These are phyloP conservation scores for Volutella citrinella DNA, from an alignment of 2,329 filamentous ascomycete genomes.

Conservation along the genomic window DNA sequence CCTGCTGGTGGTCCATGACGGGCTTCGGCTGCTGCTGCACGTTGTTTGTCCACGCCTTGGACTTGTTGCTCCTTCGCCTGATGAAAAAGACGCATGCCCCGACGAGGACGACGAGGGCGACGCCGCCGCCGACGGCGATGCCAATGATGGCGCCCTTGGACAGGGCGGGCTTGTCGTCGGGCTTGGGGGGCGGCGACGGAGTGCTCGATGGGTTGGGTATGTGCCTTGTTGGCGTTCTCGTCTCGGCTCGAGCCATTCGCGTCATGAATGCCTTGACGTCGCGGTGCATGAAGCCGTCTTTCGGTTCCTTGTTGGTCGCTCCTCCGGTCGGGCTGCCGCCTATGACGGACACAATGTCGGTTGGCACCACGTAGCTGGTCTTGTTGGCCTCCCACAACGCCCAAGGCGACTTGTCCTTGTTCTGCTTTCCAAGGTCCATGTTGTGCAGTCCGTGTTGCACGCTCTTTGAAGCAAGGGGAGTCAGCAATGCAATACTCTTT, in stretches of 20 bases:
- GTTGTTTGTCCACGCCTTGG: constrained; percentile 10
- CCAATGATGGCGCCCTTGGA: constrained; percentile 42
- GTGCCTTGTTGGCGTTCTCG: constrained; percentile 49
- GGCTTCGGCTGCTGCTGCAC: constrained; percentile 21
- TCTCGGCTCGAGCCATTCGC: constrained; percentile 42
- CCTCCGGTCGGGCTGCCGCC: constrained; percentile 49
- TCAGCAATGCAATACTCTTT: too few relatives aligned
- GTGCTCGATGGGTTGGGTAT: constrained; percentile 23
- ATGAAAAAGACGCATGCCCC: constrained; percentile 31
- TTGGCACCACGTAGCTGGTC: constrained; percentile 50
- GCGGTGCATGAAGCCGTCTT: constrained; percentile 44
- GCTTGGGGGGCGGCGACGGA: neutral
- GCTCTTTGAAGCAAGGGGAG: too few relatives aligned
- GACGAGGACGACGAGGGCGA: constrained; percentile 23
- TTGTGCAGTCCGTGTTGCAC: constrained; percentile 60
- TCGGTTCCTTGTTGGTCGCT: constrained; percentile 50
- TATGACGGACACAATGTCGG: constrained; percentile 45
- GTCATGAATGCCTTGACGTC: constrained; percentile 55
- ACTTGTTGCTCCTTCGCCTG: constrained; percentile 14
- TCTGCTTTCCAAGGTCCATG: constrained; percentile 51
- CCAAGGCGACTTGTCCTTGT: constrained; percentile 45
- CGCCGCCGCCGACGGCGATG: constrained; percentile 38
- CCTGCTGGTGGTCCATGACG: constrained; percentile 22
- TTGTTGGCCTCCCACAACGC: constrained; percentile 47
- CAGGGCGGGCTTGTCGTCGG: constrained; percentile 8